Conservation (phyloP, 2,329 filamentous ascomycete genomes). For the Diaporthe velutina region DNA sequence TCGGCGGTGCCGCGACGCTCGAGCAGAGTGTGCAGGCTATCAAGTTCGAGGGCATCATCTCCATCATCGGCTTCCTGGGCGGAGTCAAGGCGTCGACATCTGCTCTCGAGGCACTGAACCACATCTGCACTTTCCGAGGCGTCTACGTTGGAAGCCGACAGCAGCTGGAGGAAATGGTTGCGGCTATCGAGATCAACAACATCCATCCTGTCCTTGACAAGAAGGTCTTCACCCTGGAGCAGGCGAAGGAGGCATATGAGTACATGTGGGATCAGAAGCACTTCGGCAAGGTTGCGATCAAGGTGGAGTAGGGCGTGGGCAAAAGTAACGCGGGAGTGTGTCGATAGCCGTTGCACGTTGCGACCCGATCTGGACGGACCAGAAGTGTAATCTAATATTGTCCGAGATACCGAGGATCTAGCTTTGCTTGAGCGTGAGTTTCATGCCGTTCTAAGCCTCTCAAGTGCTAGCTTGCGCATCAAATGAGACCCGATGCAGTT, state of each 20-base stretch:
- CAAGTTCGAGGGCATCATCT: conserved; percentile 50
- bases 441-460: conserved; percentile 4
- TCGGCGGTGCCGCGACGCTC: conserved; percentile 66
- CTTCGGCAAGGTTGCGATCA: conserved; percentile 67
- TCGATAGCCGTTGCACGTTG: background rate
- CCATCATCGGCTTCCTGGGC: conserved; percentile 57
- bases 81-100: conserved; percentile 60
- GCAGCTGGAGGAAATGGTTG: conserved; percentile 59
- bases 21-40: conserved; percentile 52
- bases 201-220: conserved; percentile 57
- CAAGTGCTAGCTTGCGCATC: too few relatives aligned
- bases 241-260: conserved; percentile 61
- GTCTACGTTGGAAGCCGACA: conserved; percentile 55
- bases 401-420: conserved; percentile 4
- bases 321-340: background rate
- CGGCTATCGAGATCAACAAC: conserved; percentile 56
- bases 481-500: background rate
- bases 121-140: conserved; percentile 55
- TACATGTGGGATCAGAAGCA: conserved; percentile 68
- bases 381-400: conserved; percentile 21
- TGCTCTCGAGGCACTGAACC: conserved; percentile 63
- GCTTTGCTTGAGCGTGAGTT: background rate
- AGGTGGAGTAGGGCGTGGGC: conserved; percentile 51
- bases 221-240: conserved; percentile 53
- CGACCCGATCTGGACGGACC: background rate